Conservation (phyloP, 2,329 filamentous ascomycete genomes). For the Neonectria neomacrospora region DNA sequence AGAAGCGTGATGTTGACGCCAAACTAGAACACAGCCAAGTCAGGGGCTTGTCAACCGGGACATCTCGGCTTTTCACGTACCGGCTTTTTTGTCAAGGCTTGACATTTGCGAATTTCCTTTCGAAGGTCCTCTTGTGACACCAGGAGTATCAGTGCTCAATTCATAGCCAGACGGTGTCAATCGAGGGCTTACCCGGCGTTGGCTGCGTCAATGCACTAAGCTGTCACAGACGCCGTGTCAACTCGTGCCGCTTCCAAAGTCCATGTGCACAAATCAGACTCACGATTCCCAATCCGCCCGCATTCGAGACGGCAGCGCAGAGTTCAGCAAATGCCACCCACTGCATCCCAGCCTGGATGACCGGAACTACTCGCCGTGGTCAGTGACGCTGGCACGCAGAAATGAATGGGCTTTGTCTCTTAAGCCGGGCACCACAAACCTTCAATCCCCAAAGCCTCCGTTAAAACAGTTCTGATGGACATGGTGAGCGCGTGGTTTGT, state of each 20-base stretch:
- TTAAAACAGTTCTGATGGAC: background rate
- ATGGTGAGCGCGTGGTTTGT: background rate
- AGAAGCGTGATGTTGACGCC: constrained; percentile 96
- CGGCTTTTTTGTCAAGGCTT: constrained; percentile 78
- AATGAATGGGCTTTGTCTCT: background rate
- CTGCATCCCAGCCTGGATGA: constrained; percentile 88
- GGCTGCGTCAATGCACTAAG: constrained; percentile 91
- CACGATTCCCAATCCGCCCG: constrained; percentile 77
- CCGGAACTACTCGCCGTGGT: constrained; percentile 61
- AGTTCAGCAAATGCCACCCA: constrained; percentile 83
- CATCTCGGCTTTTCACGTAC: background rate
- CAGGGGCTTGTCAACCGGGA: background rate
- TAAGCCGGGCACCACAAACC: background rate
- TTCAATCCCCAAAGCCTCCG: background rate
- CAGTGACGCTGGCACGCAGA: background rate
- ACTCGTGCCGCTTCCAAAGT: background rate
- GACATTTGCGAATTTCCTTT: constrained; percentile 88
- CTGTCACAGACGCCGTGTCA: background rate
- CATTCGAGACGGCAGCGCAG: constrained; percentile 78
- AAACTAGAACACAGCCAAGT: constrained; percentile 60
- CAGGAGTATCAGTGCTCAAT: background rate
- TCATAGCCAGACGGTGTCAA: background rate
- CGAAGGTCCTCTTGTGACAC: constrained; percentile 77
- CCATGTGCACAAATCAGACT: background rate
- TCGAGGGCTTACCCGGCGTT: constrained; percentile 64